Evolutionary conservation across 2,329 filamentous ascomycete genomes (phyloP).

Genomic region (Blumeriella jaapii): DNA sequence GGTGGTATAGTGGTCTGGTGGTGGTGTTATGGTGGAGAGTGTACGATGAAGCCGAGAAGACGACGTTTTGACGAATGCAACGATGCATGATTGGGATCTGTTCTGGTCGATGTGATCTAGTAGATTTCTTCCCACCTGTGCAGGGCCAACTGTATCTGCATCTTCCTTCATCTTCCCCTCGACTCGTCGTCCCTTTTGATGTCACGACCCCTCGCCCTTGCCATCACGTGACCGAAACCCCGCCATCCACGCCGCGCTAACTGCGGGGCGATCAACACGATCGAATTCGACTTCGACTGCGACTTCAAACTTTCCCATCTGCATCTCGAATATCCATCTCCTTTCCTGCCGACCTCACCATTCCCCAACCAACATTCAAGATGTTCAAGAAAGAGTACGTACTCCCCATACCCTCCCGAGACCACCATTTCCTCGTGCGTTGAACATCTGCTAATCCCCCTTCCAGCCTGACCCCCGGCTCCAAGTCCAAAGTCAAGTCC

Average conservation of each 20-base stretch:
- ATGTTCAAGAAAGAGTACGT: conserved; percentile 94
- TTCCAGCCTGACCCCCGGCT: conserved; percentile 57
- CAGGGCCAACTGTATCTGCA: too few species aligned
- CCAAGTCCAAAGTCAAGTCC: conserved; percentile 95
- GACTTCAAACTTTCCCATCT: neutral
- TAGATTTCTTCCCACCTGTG: too few species aligned
- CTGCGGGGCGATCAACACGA: neutral
- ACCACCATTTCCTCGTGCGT: neutral
- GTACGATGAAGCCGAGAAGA: neutral
- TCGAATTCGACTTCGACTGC: neutral
- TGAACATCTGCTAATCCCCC: conserved; percentile 13
- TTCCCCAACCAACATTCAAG: conserved; percentile 23
- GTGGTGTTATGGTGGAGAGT: neutral
- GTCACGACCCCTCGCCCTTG: neutral
- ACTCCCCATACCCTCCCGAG: neutral
- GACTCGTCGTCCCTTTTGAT: neutral
- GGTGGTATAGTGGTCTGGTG: neutral
- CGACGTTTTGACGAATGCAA: too few species aligned
- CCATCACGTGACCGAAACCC: neutral
- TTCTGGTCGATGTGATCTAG: too few species aligned
- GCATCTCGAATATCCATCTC: neutral
- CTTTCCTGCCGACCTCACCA: conserved; percentile 1
- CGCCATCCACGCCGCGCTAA: neutral
- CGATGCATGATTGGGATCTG: too few species aligned
- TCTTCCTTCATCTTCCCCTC: neutral